A percentile compares a stretch with the other conserved stretches of the same genome.
Conservation (phyloP, 352 stramenopile genomes). For the Globisporangium paroecandrum region DNA sequence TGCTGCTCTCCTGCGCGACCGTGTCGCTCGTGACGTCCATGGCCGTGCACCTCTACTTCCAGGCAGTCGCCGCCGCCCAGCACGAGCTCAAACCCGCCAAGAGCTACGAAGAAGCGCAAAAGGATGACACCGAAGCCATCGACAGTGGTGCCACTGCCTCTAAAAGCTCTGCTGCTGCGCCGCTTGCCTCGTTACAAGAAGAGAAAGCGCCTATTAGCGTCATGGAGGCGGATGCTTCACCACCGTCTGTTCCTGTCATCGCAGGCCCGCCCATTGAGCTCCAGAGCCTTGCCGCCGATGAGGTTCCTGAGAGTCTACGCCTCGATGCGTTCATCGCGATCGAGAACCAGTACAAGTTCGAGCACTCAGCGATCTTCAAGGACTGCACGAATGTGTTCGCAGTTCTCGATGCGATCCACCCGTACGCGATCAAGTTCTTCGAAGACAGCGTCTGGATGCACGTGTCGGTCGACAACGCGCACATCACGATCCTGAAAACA, state of each 20-base stretch:
- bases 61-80: neutral
- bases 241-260: conserved; percentile 15
- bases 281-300: conserved; percentile 15
- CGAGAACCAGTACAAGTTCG: conserved; percentile 41
- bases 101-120: neutral
- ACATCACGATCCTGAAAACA: conserved; percentile 38
- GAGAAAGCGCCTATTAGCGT: neutral
- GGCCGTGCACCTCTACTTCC: conserved; percentile 35
- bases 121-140: neutral
- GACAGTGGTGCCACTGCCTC: neutral
- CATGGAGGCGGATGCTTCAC: neutral
- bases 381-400: conserved; percentile 54
- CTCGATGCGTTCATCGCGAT: conserved; percentile 47
- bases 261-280: conserved; percentile 21
- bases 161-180: neutral
- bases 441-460: conserved; percentile 32
- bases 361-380: conserved; percentile 52
- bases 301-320: conserved; percentile 39
- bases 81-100: neutral
- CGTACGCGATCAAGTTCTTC: conserved; percentile 57
- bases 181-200: neutral
- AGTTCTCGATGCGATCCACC: conserved; percentile 58
- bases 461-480: conserved; percentile 25
- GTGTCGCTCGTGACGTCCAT: conserved; percentile 40
- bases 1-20: conserved; percentile 43